Evolutionary conservation across 495 filamentous ascomycete genomes (phyloP), one percentile per base, ranked within the genome.

Genomic region (Hyaloscypha variabilis): DNA sequence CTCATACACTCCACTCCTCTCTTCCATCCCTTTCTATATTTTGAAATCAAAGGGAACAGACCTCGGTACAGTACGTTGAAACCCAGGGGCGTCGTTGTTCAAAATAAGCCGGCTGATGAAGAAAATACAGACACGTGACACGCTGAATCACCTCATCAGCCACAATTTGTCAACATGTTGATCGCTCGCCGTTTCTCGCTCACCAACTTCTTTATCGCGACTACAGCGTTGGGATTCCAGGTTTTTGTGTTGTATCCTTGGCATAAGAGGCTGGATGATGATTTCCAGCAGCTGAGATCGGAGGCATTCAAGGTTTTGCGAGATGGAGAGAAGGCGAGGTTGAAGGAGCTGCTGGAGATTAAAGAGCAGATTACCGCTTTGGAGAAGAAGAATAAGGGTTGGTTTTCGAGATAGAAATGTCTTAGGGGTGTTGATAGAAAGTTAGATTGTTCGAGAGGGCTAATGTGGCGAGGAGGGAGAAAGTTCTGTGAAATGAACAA

Each of bases 211-310:
- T 70, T 78, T 58, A 81, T 89, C 64, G 86, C 83, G 58, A 78
- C 78, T 25, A 84, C 84, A n/a, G 87, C 87, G 0, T 77, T 89
- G 10, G 74, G 74, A 39, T 89, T 89, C 71, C 87, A 89, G 75
- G 86, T 88, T 56, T 83, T 80, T 68, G 86, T 89, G 36, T 73
- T 89, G 19, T 89, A 89, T 70, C 87, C 87, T 29, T 89, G 87
- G 87, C 87, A 89, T 72, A 77, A 86, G 42, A 73, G 82, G 66
- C 76, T 89, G n/a, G 85, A 88, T 65, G 76, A 86, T 1, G 82
- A 82, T 59, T 88, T 89, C 71, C 76, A 85, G 60, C 71, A 74
- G 34, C 68, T 89, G 54, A 87, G 86, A 64, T 76, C 71, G 31
- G 85, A 89, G 67, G 82, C 85, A 70, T 71, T 77, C 24, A 71